Conservation (phyloP, 2,329 filamentous ascomycete genomes). For the Biscogniauxia sp. region DNA sequence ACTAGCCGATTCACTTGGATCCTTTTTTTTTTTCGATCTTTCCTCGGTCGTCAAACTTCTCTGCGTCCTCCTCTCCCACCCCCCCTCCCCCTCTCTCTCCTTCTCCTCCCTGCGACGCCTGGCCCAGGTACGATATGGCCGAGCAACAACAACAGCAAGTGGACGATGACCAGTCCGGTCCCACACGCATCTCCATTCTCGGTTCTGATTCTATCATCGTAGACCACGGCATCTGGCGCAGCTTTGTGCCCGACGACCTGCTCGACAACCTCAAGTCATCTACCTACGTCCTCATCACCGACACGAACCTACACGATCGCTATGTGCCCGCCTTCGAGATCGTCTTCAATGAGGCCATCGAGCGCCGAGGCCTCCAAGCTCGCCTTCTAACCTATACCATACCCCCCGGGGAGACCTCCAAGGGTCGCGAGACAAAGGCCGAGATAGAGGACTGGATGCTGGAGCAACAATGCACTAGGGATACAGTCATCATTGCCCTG, state of each 20-base stretch:
- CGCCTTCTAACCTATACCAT: conserved; percentile 84
- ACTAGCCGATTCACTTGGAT: neutral
- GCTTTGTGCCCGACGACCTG: conserved; percentile 78
- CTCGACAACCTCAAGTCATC: conserved; percentile 75
- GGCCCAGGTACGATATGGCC: neutral
- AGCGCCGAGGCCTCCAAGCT: conserved; percentile 43
- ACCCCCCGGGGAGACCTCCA: conserved; percentile 88
- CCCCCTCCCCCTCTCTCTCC: no score
- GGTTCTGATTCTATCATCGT: conserved; percentile 89
- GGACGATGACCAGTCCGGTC: conserved; percentile 27
- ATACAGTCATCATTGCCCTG: conserved; percentile 91
- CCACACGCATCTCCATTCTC: conserved; percentile 72
- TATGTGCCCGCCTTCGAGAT: conserved; percentile 78
- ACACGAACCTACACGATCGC: conserved; percentile 80
- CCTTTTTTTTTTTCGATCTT: no score
- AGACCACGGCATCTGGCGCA: conserved; percentile 85
- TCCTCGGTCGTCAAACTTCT: neutral
- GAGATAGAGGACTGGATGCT: conserved; percentile 98
- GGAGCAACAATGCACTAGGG: conserved; percentile 84
- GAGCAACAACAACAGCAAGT: neutral
- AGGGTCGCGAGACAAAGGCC: conserved; percentile 88
- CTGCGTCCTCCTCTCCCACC: neutral
- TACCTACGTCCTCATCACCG: conserved; percentile 94
- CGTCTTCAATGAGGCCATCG: conserved; percentile 54
- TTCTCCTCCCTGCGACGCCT: neutral